Percentiles rank a stretch among this genome's conserved stretches.
Evolutionary conservation across 177 flowering plant species (phyloP).

Genomic region (Vitis hybrid): DNA sequence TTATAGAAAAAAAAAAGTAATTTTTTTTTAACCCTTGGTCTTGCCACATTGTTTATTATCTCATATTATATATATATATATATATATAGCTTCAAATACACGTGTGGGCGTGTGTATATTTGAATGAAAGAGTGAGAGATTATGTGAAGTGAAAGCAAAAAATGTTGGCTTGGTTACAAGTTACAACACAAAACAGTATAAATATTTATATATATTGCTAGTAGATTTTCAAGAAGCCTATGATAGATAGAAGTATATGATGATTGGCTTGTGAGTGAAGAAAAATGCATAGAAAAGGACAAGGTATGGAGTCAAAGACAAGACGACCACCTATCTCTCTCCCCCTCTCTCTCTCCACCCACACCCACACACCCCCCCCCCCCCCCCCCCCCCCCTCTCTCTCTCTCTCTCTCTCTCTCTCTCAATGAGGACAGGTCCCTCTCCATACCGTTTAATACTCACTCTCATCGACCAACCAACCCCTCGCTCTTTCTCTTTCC

Average conservation of each 20-base stretch:
- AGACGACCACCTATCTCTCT: constrained; percentile 39
- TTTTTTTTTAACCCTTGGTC: too few relatives aligned
- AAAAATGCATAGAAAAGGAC: constrained; percentile 27
- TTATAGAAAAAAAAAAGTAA: too few relatives aligned
- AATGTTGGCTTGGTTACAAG: constrained; percentile 40
- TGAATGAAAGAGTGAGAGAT: constrained; percentile 25
- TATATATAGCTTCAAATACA: not conserved
- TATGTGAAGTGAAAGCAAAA: constrained; percentile 65
- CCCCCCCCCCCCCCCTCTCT: not conserved
- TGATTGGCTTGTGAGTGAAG: constrained; percentile 47
- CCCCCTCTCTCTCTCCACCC: constrained; percentile 16
- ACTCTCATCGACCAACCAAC: constrained; percentile 63
- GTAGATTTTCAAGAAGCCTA: not conserved
- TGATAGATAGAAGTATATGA: constrained; percentile 12
- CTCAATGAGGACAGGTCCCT: constrained; percentile 30
- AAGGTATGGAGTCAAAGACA: constrained; percentile 49
- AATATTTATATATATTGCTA: not conserved
- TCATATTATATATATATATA: not conserved
- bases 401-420: constrained; percentile 1
- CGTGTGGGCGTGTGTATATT: constrained; percentile 22
- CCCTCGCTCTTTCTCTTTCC: constrained; percentile 34
- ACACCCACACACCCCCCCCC: too few relatives aligned
- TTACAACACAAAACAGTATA: constrained; percentile 23
- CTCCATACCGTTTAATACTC: constrained; percentile 74
- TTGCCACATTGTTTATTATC: too few relatives aligned